phyloP scores from a whole-genome alignment of 306 rosid genomes.

The Citrullus mucosospermus region DNA sequence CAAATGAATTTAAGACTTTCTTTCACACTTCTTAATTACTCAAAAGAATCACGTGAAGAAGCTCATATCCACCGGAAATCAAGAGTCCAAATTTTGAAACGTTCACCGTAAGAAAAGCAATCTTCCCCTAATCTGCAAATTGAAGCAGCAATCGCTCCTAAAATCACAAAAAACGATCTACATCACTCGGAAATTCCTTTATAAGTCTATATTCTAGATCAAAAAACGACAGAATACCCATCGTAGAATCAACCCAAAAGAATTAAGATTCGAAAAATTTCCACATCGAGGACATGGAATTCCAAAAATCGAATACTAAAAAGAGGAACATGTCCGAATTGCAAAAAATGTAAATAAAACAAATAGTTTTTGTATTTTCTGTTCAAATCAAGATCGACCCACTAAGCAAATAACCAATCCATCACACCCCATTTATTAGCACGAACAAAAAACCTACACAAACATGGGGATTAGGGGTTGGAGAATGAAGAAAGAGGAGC shows the following conservation, averaged over 20 bases:
- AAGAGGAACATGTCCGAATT: background rate
- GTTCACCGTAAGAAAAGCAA: slow-evolving; percentile 8
- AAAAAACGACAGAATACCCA: slow-evolving; percentile 15
- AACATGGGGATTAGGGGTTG: background rate
- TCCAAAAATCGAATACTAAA: slow-evolving; percentile 1
- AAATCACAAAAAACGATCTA: slow-evolving; percentile 17
- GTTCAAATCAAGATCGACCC: slow-evolving; percentile 14
- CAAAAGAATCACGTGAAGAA: slow-evolving; percentile 10
- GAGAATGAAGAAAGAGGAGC: background rate
- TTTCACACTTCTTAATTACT: background rate
- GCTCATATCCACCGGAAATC: slow-evolving; percentile 3
- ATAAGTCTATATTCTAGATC: slow-evolving; percentile 12
- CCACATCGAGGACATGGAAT: background rate
- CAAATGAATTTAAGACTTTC: slow-evolving; percentile 18
- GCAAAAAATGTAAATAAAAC: background rate
- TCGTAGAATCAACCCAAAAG: slow-evolving; percentile 3
- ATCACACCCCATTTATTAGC: background rate
- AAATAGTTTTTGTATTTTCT: slow-evolving; percentile 3
- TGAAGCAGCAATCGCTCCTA: slow-evolving; percentile 22
- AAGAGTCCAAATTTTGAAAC: slow-evolving; percentile 8
- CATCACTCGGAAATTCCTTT: slow-evolving; percentile 8
- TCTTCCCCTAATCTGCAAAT: slow-evolving; percentile 22
- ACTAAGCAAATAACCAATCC: background rate
- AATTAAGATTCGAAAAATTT: background rate
- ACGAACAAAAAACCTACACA: background rate